phyloP scores from a whole-genome alignment of 768 basidiomycete species.

The Sarcomyxa edulis region DNA sequence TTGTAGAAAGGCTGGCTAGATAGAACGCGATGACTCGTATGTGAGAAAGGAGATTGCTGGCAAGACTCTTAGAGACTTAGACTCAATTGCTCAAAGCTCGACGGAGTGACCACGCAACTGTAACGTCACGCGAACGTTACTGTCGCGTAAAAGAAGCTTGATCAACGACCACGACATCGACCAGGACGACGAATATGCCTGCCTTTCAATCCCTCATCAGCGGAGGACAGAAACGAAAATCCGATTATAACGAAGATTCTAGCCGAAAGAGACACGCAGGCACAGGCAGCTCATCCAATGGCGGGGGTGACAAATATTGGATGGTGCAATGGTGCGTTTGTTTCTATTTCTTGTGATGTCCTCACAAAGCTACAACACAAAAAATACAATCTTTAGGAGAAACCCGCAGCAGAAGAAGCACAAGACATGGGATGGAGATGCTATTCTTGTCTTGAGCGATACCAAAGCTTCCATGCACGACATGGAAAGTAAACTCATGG shows the following conservation, averaged over 20 bases:
- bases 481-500: slow-evolving; percentile 60
- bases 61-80: no score
- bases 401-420: slow-evolving; percentile 74
- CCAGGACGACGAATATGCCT: slow-evolving; percentile 24
- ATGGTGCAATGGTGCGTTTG: slow-evolving; percentile 68
- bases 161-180: no score
- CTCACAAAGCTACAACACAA: no score
- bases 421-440: slow-evolving; percentile 89
- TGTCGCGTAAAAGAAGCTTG: no score
- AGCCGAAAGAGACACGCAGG: slow-evolving; percentile 27
- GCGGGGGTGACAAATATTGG: slow-evolving; percentile 46
- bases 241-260: slow-evolving; percentile 19
- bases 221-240: slow-evolving; percentile 27
- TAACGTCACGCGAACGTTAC: no score
- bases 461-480: slow-evolving; percentile 50
- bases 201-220: slow-evolving; percentile 23
- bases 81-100: no score
- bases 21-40: no score
- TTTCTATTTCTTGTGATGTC: not conserved
- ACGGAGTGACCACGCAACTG: no score
- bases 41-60: no score
- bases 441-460: slow-evolving; percentile 48
- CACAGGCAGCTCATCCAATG: slow-evolving; percentile 7
- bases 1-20: no score
- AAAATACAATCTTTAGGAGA: slow-evolving; percentile 36